Evolutionary conservation across 108 stramenopile genomes (phyloP), one percentile per base, ranked within the genome.

Genomic region (Nitzschia inconspicua): DNA sequence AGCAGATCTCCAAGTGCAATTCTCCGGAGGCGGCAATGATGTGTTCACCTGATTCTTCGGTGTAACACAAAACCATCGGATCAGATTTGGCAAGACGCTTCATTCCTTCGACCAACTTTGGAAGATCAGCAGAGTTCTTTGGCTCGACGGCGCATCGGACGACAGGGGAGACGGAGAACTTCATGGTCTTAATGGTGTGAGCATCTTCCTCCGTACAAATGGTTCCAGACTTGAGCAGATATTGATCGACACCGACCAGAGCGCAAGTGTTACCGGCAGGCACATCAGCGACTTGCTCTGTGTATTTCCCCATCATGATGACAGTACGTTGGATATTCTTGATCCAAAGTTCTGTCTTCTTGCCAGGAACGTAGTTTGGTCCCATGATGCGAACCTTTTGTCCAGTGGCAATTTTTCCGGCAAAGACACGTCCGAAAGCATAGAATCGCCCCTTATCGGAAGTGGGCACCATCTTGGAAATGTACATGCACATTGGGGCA

Each of bases 241-340:
- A 98, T 76, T 98, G 97, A 80, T 99, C 99, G 34, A 99, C 97
- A 65, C 99, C 99, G 47, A 99, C 98, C 59, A 99, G 80, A 65
- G 95, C 98, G 80, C 96, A 98, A 59, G 98, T 99, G 97, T 99
- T 99, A 58, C 99, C 99, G 53, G 98, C 98, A 52, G 99, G 99
- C 47, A 99, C 86, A 81, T 99, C 98, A 47, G 97, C 80, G 43
- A 99, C 98, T 74, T 96, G 95, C 75, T 97, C 97, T 63, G 94
- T 91, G 95, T 95, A 96, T 68, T 91, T 89, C 44, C 99, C 99
- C 99, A 99, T 99, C 99, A 98, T 98, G 86, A 99, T 98, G 46
- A 99, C 91, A 63, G 98, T 98, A 68, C 99, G 97, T 80, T 99
- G 99, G 75, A 99, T 98, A 82, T 96, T 97, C 96, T 99, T 99